phyloP scores from a whole-genome alignment of 176 grass and related monocot species.

The Sorghum bicolor region Sorghum_bicolor_NCBIv3 NC_012873.2:62818001-62818500 shows the following conservation, averaged over 20 bases:
- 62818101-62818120: constrained; percentile 27
- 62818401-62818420: constrained; percentile 15
- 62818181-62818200: constrained; percentile 6
- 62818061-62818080: constrained; percentile 28
- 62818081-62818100: constrained; percentile 23
- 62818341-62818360: constrained; percentile 18
- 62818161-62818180: constrained; percentile 22
- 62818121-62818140: constrained; percentile 21
- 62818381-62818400: constrained; percentile 20
- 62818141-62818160: constrained; percentile 21
- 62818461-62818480: constrained; percentile 20
- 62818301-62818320: not conserved
- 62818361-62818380: constrained; percentile 26
- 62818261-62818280: constrained; percentile 19
- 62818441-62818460: constrained; percentile 2
- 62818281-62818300: constrained; percentile 17
- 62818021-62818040: constrained; percentile 40
- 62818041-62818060: constrained; percentile 47
- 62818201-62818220: constrained; percentile 28
- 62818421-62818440: constrained; percentile 1
- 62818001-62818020: constrained; percentile 21
- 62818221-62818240: constrained; percentile 23
- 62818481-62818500: constrained; percentile 45
- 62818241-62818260: constrained; percentile 12
- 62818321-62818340: constrained; percentile 5